Evolutionary conservation across 2,329 filamentous ascomycete genomes (phyloP).

Genomic region (Aspergillus intermedius): DNA sequence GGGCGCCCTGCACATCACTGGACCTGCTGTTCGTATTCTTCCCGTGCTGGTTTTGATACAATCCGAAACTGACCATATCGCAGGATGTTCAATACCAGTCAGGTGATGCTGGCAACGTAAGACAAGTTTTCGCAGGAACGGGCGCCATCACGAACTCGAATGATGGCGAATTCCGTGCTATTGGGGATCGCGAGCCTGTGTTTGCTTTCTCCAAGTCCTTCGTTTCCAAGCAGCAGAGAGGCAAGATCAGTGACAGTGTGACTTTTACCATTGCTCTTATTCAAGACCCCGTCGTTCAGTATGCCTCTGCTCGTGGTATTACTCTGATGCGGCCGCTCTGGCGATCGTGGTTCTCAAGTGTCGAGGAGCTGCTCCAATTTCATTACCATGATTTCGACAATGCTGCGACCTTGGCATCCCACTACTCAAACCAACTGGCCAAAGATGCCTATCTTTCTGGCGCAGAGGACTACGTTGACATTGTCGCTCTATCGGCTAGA

Average conservation of each 20-base stretch:
- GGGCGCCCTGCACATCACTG: constrained; percentile 74
- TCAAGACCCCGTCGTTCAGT: constrained; percentile 74
- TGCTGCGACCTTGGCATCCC: constrained; percentile 57
- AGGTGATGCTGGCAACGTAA: constrained; percentile 60
- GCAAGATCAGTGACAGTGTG: constrained; percentile 47
- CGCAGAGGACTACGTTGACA: constrained; percentile 68
- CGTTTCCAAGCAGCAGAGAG: constrained; percentile 21
- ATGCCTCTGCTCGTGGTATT: constrained; percentile 66
- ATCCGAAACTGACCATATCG: constrained; percentile 7
- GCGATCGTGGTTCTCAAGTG: constrained; percentile 63
- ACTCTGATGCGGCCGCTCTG: constrained; percentile 74
- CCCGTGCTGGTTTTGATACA: not conserved
- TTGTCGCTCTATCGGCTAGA: constrained; percentile 68
- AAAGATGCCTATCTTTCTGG: constrained; percentile 67
- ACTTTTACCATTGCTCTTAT: constrained; percentile 71
- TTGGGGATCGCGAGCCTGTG: constrained; percentile 72
- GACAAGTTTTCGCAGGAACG: constrained; percentile 62
- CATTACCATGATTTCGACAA: constrained; percentile 69
- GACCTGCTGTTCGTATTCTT: constrained; percentile 45
- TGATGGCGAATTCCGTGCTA: constrained; percentile 60
- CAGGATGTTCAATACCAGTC: constrained; percentile 61
- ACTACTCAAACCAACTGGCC: constrained; percentile 66
- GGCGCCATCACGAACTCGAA: constrained; percentile 61
- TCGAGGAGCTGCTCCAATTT: constrained; percentile 61
- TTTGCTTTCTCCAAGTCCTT: constrained; percentile 71